These are phyloP conservation scores for Fusarium solani-melongenae DNA, from an alignment of 2,329 filamentous ascomycete genomes.

Conservation along the genomic window DNA sequence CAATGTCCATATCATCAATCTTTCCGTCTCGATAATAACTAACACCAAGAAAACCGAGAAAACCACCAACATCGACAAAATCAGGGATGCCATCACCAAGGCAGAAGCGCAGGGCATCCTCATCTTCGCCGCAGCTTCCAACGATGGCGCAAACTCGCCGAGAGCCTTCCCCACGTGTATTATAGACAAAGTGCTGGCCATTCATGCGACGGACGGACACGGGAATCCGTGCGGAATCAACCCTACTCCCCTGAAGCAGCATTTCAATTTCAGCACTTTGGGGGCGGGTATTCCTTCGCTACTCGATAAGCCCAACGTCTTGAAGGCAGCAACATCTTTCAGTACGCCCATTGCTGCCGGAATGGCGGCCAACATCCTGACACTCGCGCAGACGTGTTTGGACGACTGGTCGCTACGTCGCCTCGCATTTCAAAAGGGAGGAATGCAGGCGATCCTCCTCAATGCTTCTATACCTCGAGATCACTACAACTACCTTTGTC, in stretches of 20 bases:
- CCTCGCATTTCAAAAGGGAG: too few species aligned
- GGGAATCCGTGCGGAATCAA: neutral
- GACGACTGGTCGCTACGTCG: too few species aligned
- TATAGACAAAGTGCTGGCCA: constrained; percentile 2
- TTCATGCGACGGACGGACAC: constrained; percentile 12
- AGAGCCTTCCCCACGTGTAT: neutral
- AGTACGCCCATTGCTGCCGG: neutral
- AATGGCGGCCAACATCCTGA: constrained; percentile 5
- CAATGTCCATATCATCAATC: constrained; percentile 11
- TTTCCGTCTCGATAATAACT: constrained; percentile 7
- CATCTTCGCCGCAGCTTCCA: neutral
- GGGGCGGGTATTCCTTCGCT: neutral
- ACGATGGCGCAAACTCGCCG: neutral
- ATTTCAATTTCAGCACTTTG: constrained; percentile 8
- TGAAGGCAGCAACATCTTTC: constrained; percentile 1
- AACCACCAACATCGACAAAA: too few species aligned
- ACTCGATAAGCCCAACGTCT: too few species aligned
- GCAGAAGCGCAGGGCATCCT: neutral
- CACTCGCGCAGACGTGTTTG: too few species aligned
- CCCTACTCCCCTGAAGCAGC: neutral
- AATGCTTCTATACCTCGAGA: too few species aligned
- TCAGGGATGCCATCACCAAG: neutral
- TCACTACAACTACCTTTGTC: too few species aligned
- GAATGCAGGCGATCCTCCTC: neutral
- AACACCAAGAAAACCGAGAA: too few species aligned